Evolutionary conservation across 306 rosid genomes (phyloP), one percentile per base, ranked within the genome.

Genomic region (Betula pendula): DNA sequence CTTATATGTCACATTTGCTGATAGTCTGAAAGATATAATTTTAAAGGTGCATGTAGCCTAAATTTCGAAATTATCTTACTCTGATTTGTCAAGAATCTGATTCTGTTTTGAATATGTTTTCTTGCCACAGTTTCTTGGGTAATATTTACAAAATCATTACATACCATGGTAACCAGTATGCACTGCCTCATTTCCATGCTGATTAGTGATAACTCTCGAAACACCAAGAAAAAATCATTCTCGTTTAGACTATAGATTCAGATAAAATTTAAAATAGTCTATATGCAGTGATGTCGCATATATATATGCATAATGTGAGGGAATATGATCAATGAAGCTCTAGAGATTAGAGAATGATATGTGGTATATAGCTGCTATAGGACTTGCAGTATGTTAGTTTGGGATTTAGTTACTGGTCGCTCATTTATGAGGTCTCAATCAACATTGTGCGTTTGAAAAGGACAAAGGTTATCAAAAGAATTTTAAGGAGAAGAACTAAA

Each of bases 1-100:
- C 24, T 29, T 55, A 22, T 38, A 53, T 44, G 76, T 79, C 71
- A 71, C 56, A 22, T 79, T 20, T 81, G 66, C 81, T 22, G 22
- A 53, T 68, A 56, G n/a, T n/a, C n/a, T n/a, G n/a, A n/a, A n/a
- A n/a, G 67, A 70, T 58, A 29, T 69, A 70, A 51, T 19, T 51
- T 58, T 55, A 22, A 24, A 76, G 55, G 2, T 72, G 35, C 68
- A 9, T 72, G 3, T 20, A 52, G 60, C 27, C 16, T 68, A 29
- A 25, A 27, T 7, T 31, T 29, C 9, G 56, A 43, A 68, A 15
- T 19, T 65, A 29, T 8, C 47, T 33, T 70, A 60, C 65, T 70
- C 55, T 70, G 29, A 35, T 51, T 12, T 6, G 63, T 47, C 40
- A 70, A 16, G 59, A 71, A 48, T 27, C 40, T 70, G 6, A 29